A percentile compares a stretch with the other conserved stretches of the same genome.
phyloP scores from a whole-genome alignment of 2,329 filamentous ascomycete genomes.

The Blastomyces silverae region DNA sequence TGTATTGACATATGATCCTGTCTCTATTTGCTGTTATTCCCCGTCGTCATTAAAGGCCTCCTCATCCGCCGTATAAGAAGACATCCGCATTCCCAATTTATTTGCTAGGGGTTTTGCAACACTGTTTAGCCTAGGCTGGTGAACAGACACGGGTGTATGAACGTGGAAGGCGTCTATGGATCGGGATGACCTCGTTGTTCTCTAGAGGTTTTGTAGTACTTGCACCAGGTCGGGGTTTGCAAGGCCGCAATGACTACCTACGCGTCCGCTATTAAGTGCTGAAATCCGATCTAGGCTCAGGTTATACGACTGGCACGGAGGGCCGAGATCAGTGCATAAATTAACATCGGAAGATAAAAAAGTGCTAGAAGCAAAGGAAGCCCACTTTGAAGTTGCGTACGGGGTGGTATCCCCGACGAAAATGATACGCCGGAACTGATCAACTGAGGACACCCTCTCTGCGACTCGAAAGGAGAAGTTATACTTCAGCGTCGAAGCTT shows the following conservation, averaged over 20 bases:
- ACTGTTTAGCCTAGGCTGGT: neutral
- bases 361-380: neutral
- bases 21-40: neutral
- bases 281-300: neutral
- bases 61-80: neutral
- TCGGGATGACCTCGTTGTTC: neutral
- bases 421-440: neutral
- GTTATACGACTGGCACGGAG: neutral
- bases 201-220: neutral
- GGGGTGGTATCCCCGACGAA: neutral
- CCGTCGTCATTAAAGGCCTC: neutral
- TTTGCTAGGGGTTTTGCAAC: neutral
- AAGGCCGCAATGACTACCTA: neutral
- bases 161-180: neutral
- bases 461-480: too few species aligned
- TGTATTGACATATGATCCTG: neutral
- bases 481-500: too few species aligned
- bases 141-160: neutral
- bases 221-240: neutral
- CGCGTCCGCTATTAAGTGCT: neutral
- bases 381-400: neutral
- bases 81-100: neutral
- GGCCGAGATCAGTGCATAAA: neutral
- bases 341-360: neutral
- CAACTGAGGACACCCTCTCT: too few species aligned